These are phyloP conservation scores for Ophiosphaerella narmari DNA, from an alignment of 2,329 filamentous ascomycete genomes.

Conservation along the genomic window DNA sequence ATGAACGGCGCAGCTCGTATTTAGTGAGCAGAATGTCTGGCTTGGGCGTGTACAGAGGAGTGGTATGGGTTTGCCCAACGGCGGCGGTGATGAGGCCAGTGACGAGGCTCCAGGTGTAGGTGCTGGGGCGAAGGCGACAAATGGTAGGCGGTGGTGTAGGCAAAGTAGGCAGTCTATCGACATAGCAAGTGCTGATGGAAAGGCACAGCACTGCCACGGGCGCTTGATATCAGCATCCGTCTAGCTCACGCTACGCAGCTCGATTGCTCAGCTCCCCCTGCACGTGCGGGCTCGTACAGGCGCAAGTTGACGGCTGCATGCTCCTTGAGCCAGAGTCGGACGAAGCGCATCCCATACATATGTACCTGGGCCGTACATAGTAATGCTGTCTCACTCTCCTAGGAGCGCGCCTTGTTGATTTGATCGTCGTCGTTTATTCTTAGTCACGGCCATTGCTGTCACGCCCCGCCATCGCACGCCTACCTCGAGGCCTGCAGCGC, in stretches of 20 bases:
- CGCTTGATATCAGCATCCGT: constrained; percentile 20
- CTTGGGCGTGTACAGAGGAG: no score
- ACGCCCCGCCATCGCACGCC: constrained; percentile 21
- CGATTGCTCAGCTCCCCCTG: constrained; percentile 30
- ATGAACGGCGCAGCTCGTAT: no score
- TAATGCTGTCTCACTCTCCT: constrained; percentile 22
- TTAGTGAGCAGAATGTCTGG: no score
- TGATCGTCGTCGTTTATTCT: constrained; percentile 35
- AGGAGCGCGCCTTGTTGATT: constrained; percentile 23
- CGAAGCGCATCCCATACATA: constrained; percentile 8
- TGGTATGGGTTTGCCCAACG: no score
- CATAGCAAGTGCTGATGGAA: constrained; percentile 7
- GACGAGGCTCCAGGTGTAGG: neutral
- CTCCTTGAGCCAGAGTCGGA: constrained; percentile 23
- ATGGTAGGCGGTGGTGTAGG: neutral
- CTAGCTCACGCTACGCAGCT: constrained; percentile 23
- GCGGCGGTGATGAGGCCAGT: no score
- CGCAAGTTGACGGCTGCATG: constrained; percentile 21
- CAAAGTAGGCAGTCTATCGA: constrained; percentile 6
- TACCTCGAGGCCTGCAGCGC: constrained; percentile 21
- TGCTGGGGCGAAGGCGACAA: neutral
- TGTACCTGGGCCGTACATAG: no score
- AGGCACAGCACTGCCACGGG: constrained; percentile 39
- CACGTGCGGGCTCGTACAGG: constrained; percentile 31
- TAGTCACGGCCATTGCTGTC: constrained; percentile 31